Evolutionary conservation across 2,329 filamentous ascomycete genomes (phyloP).

Genomic region (Atkinsonella hypoxylon): DNA sequence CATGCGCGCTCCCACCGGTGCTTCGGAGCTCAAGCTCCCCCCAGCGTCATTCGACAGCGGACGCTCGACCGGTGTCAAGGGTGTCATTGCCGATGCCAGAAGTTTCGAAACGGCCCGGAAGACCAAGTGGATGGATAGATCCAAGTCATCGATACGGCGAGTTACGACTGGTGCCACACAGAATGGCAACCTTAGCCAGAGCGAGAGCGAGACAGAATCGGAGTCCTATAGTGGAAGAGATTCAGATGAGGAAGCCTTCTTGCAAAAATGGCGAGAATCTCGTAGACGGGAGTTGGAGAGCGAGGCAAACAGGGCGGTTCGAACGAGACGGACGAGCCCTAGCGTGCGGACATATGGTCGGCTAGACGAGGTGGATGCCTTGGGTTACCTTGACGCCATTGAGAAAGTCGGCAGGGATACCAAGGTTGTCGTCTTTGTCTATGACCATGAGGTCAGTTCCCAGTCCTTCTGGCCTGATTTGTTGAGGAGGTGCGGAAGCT

Average conservation of each 20-base stretch:
- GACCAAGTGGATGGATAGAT: constrained; percentile 40
- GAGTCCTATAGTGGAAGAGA: constrained; percentile 33
- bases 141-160: constrained; percentile 38
- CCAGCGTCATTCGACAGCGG: constrained; percentile 53
- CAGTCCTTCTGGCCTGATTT: too few species aligned
- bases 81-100: constrained; percentile 74
- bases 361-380: constrained; percentile 74
- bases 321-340: constrained; percentile 60
- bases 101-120: constrained; percentile 59
- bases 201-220: constrained; percentile 34
- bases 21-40: constrained; percentile 45
- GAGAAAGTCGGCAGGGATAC: constrained; percentile 77
- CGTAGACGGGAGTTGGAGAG: constrained; percentile 66
- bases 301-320: constrained; percentile 40
- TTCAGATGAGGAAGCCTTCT: constrained; percentile 67
- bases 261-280: constrained; percentile 74
- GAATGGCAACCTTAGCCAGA: constrained; percentile 15
- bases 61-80: constrained; percentile 70
- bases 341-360: constrained; percentile 68
- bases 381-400: constrained; percentile 90
- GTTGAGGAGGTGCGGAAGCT: background rate
- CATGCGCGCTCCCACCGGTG: constrained; percentile 50
- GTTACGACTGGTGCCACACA: constrained; percentile 27
- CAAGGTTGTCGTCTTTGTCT: constrained; percentile 85
- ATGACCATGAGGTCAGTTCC: constrained; percentile 67